phyloP scores from a whole-genome alignment of 2,329 filamentous ascomycete genomes.

The Helminthosporium solani region DNA sequence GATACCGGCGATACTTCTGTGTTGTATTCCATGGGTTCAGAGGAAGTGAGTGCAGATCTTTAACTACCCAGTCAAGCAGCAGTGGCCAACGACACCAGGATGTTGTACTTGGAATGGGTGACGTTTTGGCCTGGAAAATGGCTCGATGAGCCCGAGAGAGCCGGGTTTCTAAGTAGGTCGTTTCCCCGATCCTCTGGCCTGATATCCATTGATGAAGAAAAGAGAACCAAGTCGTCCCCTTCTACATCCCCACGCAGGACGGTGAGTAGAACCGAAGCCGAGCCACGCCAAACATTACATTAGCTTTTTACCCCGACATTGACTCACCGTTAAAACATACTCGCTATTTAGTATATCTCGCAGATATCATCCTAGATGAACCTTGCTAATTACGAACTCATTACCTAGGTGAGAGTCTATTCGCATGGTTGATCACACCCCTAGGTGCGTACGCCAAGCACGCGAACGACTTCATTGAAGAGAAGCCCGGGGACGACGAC shows the following conservation, averaged over 20 bases:
- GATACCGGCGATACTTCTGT: slow-evolving; percentile 36
- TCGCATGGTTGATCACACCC: slow-evolving; percentile 90
- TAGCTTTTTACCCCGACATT: too few species aligned
- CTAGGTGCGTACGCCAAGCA: slow-evolving; percentile 71
- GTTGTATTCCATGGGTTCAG: slow-evolving; percentile 41
- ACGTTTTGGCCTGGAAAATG: slow-evolving; percentile 40
- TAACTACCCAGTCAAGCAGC: not conserved
- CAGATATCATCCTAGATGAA: too few species aligned
- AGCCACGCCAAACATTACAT: too few species aligned
- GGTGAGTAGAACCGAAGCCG: slow-evolving; percentile 47
- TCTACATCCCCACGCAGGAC: slow-evolving; percentile 72
- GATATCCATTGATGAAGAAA: slow-evolving; percentile 17
- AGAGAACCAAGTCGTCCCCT: slow-evolving; percentile 87
- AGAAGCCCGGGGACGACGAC: slow-evolving; percentile 40
- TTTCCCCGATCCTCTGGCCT: too few species aligned
- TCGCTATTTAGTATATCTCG: too few species aligned
- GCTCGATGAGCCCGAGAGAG: slow-evolving; percentile 40
- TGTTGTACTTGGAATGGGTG: slow-evolving; percentile 40
- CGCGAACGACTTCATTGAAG: slow-evolving; percentile 63
- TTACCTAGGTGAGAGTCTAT: slow-evolving; percentile 59
- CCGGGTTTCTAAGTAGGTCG: slow-evolving; percentile 38
- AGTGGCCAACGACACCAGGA: slow-evolving; percentile 21
- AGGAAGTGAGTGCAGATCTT: slow-evolving; percentile 24
- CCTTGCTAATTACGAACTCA: too few species aligned
- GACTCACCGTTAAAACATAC: too few species aligned